These are phyloP conservation scores for Rhizoclosmatium hyalinum DNA, from an alignment of 371 early-diverging fungal species.

Conservation along the genomic window DNA sequence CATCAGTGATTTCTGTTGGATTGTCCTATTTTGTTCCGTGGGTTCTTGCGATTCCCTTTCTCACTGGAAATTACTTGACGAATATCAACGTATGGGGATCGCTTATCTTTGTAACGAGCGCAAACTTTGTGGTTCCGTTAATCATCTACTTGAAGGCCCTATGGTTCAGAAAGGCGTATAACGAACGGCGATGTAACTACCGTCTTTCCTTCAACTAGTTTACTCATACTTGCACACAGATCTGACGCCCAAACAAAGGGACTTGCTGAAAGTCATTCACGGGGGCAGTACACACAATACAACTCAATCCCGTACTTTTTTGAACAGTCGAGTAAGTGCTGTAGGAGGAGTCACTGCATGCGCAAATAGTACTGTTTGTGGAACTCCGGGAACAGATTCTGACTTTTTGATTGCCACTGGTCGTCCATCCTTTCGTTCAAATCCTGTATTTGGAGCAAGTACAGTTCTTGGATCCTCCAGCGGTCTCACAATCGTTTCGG, in stretches of 20 bases:
- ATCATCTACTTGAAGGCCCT: conserved; percentile 40
- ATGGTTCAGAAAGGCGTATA: conserved; percentile 39
- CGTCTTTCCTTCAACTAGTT: neutral
- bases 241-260: conserved; percentile 31
- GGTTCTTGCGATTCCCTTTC: conserved; percentile 40
- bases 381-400: too few species aligned
- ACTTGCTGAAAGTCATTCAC: conserved; percentile 32
- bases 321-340: neutral
- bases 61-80: conserved; percentile 30
- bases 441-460: too few species aligned
- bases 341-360: neutral
- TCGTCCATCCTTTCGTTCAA: too few species aligned
- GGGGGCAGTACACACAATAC: neutral
- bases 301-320: neutral
- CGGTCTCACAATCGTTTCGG: too few species aligned
- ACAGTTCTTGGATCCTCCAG: too few species aligned
- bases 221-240: conserved; percentile 3
- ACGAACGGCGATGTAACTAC: conserved; percentile 34
- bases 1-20: conserved; percentile 7
- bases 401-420: too few species aligned
- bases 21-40: conserved; percentile 32
- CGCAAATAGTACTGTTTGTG: neutral
- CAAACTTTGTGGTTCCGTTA: conserved; percentile 46
- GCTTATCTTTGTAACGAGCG: conserved; percentile 38
- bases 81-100: conserved; percentile 38